Evolutionary conservation across 2,329 filamentous ascomycete species (phyloP).

Genomic region (Drechslerella stenobrocha): DNA sequence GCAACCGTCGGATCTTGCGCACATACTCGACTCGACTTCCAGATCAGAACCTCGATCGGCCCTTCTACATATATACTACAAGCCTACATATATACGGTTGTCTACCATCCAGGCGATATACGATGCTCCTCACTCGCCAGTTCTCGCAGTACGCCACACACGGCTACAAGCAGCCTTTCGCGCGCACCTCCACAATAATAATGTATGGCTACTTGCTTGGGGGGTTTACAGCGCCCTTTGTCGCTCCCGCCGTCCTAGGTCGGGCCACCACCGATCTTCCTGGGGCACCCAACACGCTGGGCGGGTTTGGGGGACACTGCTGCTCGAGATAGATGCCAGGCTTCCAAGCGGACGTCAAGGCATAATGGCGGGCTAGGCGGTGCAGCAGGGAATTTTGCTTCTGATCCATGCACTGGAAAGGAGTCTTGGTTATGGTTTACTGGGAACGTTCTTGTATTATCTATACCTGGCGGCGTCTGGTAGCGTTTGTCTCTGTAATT

Average conservation of each 20-base stretch:
- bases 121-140: slow-evolving; percentile 25
- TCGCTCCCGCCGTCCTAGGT: slow-evolving; percentile 50
- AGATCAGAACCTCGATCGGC: too few species aligned
- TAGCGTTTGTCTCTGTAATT: too few species aligned
- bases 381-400: slow-evolving; percentile 51
- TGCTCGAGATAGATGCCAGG: slow-evolving; percentile 48
- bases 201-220: slow-evolving; percentile 41
- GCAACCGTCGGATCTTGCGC: too few species aligned
- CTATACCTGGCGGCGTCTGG: not conserved
- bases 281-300: slow-evolving; percentile 14
- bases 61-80: too few species aligned
- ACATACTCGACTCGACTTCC: too few species aligned
- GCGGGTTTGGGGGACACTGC: slow-evolving; percentile 49
- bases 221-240: slow-evolving; percentile 50
- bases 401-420: slow-evolving; percentile 20
- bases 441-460: not conserved
- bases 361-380: too few species aligned
- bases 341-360: too few species aligned
- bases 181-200: slow-evolving; percentile 29
- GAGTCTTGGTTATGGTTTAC: not conserved
- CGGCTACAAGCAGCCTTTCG: slow-evolving; percentile 18
- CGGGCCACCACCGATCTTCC: slow-evolving; percentile 9
- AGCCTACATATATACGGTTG: too few species aligned
- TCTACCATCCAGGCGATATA: too few species aligned
- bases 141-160: slow-evolving; percentile 38